Evolutionary conservation across 345 rosid genomes (phyloP), one percentile per base, ranked within the genome.

Genomic region (Hevea brasiliensis): DNA sequence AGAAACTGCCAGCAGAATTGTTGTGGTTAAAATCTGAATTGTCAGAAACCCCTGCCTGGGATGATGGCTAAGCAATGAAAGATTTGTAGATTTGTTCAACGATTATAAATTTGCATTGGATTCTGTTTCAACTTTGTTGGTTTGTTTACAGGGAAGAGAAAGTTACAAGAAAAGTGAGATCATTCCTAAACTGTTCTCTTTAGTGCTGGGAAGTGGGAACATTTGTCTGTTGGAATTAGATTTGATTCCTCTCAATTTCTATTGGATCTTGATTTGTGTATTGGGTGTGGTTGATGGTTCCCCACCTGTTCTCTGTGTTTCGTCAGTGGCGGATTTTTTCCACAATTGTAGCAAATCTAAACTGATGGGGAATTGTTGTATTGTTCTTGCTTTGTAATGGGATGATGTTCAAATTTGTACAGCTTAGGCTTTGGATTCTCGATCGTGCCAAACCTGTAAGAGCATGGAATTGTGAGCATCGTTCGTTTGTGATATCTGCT

Each of bases 1-100:
- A 45, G 72, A 59, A 53, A 44, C 1, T 44, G 45, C 65, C 35
- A 8, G 48, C 44, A n/a, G 35, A 57, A 74, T 57, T 20, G 26
- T 20, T 54, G 71, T 42, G 44, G 71, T 44, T 54, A 41, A 73
- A 37, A 55, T 58, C 65, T 18, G 53, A n/a, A n/a, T n/a, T n/a
- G n/a, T n/a, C n/a, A n/a, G n/a, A n/a, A n/a, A n/a, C n/a, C n/a
- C n/a, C n/a, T n/a, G n/a, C n/a, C n/a, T n/a, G n/a, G n/a, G 41
- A 63, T 14, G 26, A 61, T 13, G 54, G 50, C 41, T 29, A 3
- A 10, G n/a, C 10, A 32, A 40, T 15, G 23, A 20, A 61, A n/a
- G n/a, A n/a, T n/a, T n/a, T n/a, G n/a, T n/a, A 61, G 20, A 17
- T 17, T 37, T 61, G n/a, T 61, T 61, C 45, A 27, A 23, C 15